Conservation (phyloP, 805 yeast genomes). For the Candida multigemmis region DNA sequence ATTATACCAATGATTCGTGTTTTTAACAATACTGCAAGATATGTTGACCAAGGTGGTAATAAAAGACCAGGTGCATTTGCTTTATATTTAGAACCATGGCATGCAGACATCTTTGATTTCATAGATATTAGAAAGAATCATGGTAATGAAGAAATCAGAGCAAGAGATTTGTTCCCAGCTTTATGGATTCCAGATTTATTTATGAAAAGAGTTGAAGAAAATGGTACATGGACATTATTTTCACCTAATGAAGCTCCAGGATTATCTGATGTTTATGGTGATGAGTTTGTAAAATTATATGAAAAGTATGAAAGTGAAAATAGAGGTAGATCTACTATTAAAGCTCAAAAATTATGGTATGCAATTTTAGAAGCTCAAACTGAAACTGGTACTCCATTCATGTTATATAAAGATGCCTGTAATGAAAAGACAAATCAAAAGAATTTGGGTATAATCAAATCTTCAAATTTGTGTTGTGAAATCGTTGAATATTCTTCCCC, state of each 20-base stretch:
- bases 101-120: slow-evolving; percentile 49
- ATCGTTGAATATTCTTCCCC: slow-evolving; percentile 52
- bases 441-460: slow-evolving; percentile 51
- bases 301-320: slow-evolving; percentile 43
- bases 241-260: slow-evolving; percentile 56
- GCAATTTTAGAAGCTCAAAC: slow-evolving; percentile 54
- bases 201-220: slow-evolving; percentile 51
- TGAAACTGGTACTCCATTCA: slow-evolving; percentile 58
- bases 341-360: slow-evolving; percentile 56
- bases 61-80: slow-evolving; percentile 62
- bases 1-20: slow-evolving; percentile 57
- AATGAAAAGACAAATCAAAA: slow-evolving; percentile 50
- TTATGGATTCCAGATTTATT: slow-evolving; percentile 57
- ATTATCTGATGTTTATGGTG: slow-evolving; percentile 45
- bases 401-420: slow-evolving; percentile 58
- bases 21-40: slow-evolving; percentile 54
- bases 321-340: slow-evolving; percentile 39
- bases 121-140: slow-evolving; percentile 54
- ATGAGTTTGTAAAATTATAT: slow-evolving; percentile 44
- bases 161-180: slow-evolving; percentile 56
- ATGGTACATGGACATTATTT: slow-evolving; percentile 49
- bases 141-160: slow-evolving; percentile 56
- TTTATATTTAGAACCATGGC: slow-evolving; percentile 56
- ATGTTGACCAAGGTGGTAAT: slow-evolving; percentile 60
- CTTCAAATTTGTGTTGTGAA: slow-evolving; percentile 56